phyloP scores from a whole-genome alignment of 257 asterid species.

The Cinchona pubescens region DNA sequence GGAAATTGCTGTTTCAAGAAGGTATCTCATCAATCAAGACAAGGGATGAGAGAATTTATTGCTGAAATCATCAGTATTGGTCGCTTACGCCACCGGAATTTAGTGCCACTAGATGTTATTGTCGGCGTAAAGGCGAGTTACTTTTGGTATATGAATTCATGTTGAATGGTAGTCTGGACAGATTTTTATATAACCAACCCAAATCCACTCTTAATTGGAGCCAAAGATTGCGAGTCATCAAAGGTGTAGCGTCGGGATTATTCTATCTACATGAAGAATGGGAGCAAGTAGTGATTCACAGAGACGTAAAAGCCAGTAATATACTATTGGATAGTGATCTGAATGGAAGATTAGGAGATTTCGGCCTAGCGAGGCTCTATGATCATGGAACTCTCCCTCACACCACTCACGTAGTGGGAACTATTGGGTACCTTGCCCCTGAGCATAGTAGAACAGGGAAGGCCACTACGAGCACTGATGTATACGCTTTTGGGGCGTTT shows the following conservation, averaged over 20 bases:
- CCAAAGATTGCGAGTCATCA: constrained; percentile 24
- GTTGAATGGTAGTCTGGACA: constrained; percentile 29
- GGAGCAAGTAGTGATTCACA: constrained; percentile 24
- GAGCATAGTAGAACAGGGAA: constrained; percentile 21
- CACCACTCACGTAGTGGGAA: constrained; percentile 20
- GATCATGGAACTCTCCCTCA: constrained; percentile 19
- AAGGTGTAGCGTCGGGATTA: constrained; percentile 30
- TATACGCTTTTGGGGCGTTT: constrained; percentile 27
- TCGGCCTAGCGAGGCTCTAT: constrained; percentile 22
- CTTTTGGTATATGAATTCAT: constrained; percentile 27
- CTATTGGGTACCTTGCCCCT: constrained; percentile 23
- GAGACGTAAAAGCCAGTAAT: constrained; percentile 31
- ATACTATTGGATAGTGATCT: constrained; percentile 25
- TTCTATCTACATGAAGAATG: constrained; percentile 25
- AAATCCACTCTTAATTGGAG: constrained; percentile 15
- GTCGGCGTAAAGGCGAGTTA: constrained; percentile 23
- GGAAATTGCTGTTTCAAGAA: constrained; percentile 23
- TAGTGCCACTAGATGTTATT: constrained; percentile 28
- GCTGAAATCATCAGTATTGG: constrained; percentile 26
- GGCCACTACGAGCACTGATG: constrained; percentile 20
- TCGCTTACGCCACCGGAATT: constrained; percentile 21
- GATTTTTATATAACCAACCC: constrained; percentile 6
- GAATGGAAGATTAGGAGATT: constrained; percentile 25
- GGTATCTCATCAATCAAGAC: constrained; percentile 24
- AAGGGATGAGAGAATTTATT: constrained; percentile 24